Percentiles rank a stretch among this genome's conserved stretches.
These are phyloP conservation scores for Naegleria gruberi DNA, from an alignment of 208 protist genomes.

Conservation along the genomic window DNA sequence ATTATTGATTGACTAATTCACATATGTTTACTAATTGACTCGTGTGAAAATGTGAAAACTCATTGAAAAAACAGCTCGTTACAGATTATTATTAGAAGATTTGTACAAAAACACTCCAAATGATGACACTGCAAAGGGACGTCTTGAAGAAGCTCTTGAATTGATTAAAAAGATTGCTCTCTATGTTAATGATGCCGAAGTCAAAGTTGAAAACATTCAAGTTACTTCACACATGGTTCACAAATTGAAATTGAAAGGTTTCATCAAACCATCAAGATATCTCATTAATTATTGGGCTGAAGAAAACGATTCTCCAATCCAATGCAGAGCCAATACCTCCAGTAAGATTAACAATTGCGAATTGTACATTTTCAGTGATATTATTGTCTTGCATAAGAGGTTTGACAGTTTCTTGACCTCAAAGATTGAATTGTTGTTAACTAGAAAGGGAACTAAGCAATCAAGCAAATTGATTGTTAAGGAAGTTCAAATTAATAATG, in stretches of 20 bases:
- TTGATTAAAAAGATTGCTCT: not conserved
- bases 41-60: too few species aligned
- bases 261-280: not conserved
- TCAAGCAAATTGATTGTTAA: not conserved
- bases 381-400: not conserved
- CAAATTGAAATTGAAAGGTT: not conserved
- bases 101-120: not conserved
- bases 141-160: not conserved
- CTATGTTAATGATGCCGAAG: not conserved
- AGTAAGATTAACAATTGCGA: not conserved
- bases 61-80: not conserved
- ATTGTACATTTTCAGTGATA: not conserved
- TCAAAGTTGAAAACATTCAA: slow-evolving; percentile 1
- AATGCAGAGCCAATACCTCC: not conserved
- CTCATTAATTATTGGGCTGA: not conserved
- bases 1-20: too few species aligned
- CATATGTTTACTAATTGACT: too few species aligned
- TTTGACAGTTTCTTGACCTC: not conserved
- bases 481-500: not conserved
- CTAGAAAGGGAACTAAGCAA: not conserved
- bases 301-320: not conserved
- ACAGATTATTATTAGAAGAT: not conserved
- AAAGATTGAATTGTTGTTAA: not conserved
- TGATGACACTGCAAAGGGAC: not conserved
- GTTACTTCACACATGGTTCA: not conserved